phyloP scores from a whole-genome alignment of 1,284 basidiomycete species.

The Ganoderma sinense region DNA sequence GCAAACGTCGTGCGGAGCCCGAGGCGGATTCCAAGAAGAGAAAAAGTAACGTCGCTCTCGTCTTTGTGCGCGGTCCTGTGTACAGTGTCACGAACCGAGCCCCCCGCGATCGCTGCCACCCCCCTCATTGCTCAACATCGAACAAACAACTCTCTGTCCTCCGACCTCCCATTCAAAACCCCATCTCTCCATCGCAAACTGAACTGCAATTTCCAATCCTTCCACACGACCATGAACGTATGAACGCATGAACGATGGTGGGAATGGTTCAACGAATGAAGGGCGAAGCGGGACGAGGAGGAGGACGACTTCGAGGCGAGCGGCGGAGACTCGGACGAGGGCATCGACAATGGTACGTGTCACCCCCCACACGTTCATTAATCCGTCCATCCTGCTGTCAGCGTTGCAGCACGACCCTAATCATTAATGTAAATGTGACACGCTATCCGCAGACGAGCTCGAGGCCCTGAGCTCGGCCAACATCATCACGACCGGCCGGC shows the following conservation, averaged over 20 bases:
- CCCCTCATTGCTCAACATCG: not conserved
- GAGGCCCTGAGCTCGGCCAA: slow-evolving; percentile 37
- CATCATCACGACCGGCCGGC: slow-evolving; percentile 39
- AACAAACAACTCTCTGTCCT: no score
- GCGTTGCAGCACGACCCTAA: not conserved
- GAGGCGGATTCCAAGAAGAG: slow-evolving; percentile 37
- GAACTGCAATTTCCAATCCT: not conserved
- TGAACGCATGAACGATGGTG: no score
- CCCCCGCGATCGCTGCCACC: not conserved
- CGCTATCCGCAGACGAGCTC: slow-evolving; percentile 39
- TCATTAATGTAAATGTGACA: not conserved
- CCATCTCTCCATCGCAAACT: not conserved
- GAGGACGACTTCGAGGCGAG: slow-evolving; percentile 40
- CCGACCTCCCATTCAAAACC: no score
- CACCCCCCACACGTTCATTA: slow-evolving; percentile 10
- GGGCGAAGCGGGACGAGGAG: slow-evolving; percentile 40
- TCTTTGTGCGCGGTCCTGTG: slow-evolving; percentile 9
- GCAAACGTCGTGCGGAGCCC: slow-evolving; percentile 42
- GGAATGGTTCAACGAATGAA: no score
- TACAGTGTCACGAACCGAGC: slow-evolving; percentile 22
- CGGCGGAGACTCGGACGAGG: slow-evolving; percentile 36
- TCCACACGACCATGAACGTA: not conserved
- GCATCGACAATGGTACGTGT: slow-evolving; percentile 41
- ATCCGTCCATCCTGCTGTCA: no score
- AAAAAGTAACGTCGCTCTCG: slow-evolving; percentile 39